Conservation (phyloP, 2,329 filamentous ascomycete species). For the Clathrospora elynae region DNA sequence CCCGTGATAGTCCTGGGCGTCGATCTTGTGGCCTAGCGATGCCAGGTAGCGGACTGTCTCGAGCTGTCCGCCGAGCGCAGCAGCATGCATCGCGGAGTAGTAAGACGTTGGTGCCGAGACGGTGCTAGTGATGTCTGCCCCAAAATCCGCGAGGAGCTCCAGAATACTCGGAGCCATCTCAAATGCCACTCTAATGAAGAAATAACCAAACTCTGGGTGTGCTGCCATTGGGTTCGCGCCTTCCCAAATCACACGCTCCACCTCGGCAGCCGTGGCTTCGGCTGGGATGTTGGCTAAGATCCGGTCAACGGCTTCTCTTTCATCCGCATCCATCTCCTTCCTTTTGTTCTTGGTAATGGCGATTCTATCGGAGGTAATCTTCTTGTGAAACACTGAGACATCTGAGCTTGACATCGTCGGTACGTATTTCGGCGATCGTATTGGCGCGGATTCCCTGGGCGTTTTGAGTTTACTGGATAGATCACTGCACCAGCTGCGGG, state of each 20-base stretch:
- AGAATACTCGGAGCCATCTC: conserved; percentile 33
- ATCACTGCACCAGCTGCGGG: conserved; percentile 32
- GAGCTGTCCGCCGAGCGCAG: conserved; percentile 32
- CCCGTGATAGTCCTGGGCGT: conserved; percentile 30
- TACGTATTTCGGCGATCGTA: conserved; percentile 19
- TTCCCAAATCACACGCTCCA: conserved; percentile 40
- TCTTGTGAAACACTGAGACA: conserved; percentile 33
- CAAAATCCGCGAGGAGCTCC: conserved; percentile 36
- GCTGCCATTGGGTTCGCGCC: conserved; percentile 39
- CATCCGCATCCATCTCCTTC: conserved; percentile 29
- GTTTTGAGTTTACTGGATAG: conserved; percentile 23
- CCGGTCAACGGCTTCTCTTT: conserved; percentile 36
- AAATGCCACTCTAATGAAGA: conserved; percentile 38
- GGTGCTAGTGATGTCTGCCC: conserved; percentile 35
- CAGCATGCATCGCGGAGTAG: conserved; percentile 38
- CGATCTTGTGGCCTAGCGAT: conserved; percentile 34
- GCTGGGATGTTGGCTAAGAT: conserved; percentile 34
- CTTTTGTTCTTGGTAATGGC: conserved; percentile 36
- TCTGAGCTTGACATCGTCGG: conserved; percentile 33
- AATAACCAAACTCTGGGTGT: conserved; percentile 37
- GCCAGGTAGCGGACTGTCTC: conserved; percentile 36
- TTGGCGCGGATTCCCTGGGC: conserved; percentile 4
- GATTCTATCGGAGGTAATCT: conserved; percentile 37
- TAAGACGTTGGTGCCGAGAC: conserved; percentile 17
- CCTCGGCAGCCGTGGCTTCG: conserved; percentile 27